A percentile compares a stretch with the other conserved stretches of the same genome.
Evolutionary conservation across 805 yeast genomes (phyloP).

Genomic region (Yarrowia osloensis): DNA sequence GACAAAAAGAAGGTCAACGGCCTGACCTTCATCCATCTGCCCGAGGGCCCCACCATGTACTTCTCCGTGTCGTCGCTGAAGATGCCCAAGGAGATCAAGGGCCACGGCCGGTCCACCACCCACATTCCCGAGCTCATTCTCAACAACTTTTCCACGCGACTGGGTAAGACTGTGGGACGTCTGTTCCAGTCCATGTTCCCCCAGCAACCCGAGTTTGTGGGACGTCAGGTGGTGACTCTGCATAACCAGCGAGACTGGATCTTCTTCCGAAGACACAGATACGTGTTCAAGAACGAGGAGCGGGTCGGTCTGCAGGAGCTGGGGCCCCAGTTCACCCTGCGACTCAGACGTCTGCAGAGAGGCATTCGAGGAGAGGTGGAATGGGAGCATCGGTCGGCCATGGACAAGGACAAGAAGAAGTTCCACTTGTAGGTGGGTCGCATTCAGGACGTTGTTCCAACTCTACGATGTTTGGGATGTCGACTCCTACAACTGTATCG

Average conservation of each 20-base stretch:
- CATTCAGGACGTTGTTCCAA: too few species aligned
- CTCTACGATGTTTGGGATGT: too few species aligned
- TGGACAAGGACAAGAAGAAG: conserved; percentile 95
- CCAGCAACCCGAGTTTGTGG: conserved; percentile 88
- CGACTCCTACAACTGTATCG: too few species aligned
- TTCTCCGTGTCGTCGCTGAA: conserved; percentile 78
- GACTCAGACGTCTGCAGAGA: conserved; percentile 82
- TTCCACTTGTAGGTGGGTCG: conserved; percentile 60
- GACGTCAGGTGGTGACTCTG: conserved; percentile 91
- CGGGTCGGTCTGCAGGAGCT: conserved; percentile 92
- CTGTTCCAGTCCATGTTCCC: conserved; percentile 92
- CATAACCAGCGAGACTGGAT: conserved; percentile 96
- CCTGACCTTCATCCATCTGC: conserved; percentile 87
- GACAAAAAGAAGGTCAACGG: conserved; percentile 93
- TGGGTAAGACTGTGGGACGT: conserved; percentile 92
- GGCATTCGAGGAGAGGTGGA: conserved; percentile 90
- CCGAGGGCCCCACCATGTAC: conserved; percentile 93
- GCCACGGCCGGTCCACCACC: conserved; percentile 88
- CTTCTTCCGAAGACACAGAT: conserved; percentile 93
- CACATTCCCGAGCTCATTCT: conserved; percentile 90
- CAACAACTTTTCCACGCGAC: conserved; percentile 87
- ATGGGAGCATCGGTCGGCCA: conserved; percentile 95
- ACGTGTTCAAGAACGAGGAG: conserved; percentile 84
- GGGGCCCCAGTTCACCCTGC: conserved; percentile 94
- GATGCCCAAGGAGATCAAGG: conserved; percentile 72